Conservation (phyloP, 1,139 yeast species). For the Geotrichum armillariae region DNA sequence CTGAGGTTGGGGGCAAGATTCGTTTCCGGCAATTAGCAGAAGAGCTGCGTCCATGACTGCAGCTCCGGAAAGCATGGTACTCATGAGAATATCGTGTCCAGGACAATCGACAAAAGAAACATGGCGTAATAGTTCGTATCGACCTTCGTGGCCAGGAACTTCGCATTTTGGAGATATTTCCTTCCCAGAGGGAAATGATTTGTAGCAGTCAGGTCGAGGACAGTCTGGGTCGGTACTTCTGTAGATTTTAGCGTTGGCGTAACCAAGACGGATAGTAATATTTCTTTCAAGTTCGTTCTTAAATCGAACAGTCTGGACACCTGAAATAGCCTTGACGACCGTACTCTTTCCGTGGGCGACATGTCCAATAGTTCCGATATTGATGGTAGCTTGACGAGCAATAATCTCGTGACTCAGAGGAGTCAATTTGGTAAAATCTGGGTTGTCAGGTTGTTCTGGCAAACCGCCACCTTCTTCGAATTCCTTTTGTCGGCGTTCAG, state of each 20-base stretch:
- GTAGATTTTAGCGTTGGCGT: constrained; percentile 98
- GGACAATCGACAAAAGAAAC: constrained; percentile 96
- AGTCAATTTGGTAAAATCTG: constrained; percentile 74
- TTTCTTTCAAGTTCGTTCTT: constrained; percentile 98
- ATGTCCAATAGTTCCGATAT: constrained; percentile 98
- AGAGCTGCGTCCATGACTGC: constrained; percentile 99
- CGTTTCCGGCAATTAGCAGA: constrained; percentile 94
- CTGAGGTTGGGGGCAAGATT: constrained; percentile 99
- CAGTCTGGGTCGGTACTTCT: constrained; percentile 84
- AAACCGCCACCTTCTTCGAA: constrained; percentile 98
- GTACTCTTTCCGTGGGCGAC: constrained; percentile 99
- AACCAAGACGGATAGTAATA: constrained; percentile 96
- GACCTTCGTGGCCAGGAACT: constrained; percentile 72
- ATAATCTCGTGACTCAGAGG: constrained; percentile 94
- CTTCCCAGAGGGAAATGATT: constrained; percentile 90
- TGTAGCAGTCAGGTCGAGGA: constrained; percentile 94
- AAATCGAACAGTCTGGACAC: constrained; percentile 98
- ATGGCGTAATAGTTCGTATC: constrained; percentile 89
- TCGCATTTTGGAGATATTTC: constrained; percentile 93
- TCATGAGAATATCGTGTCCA: constrained; percentile 99
- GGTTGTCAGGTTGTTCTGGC: constrained; percentile 92
- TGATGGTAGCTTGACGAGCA: constrained; percentile 98
- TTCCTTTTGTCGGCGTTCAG: constrained; percentile 75
- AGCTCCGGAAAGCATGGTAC: constrained; percentile 99
- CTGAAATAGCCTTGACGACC: constrained; percentile 97